Percentiles rank a stretch among this genome's conserved stretches.
phyloP scores from a whole-genome alignment of 1,284 basidiomycete species.

The Agaricales sp. region DNA sequence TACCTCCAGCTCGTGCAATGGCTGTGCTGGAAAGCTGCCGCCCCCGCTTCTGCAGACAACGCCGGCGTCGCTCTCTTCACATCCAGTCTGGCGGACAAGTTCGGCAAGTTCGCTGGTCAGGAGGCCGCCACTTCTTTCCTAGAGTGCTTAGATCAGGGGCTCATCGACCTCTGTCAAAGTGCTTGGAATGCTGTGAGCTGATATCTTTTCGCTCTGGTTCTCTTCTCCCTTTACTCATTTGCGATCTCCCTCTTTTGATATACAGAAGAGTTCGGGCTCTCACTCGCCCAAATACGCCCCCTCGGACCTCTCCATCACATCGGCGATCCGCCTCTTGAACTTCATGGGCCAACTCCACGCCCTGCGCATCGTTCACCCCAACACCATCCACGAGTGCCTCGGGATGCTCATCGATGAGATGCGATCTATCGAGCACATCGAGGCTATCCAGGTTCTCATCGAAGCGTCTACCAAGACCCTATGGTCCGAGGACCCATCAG shows the following conservation, averaged over 20 bases:
- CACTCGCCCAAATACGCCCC: neutral
- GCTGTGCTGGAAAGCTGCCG: neutral
- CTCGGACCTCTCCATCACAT: neutral
- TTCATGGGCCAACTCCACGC: neutral
- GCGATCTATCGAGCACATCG: neutral
- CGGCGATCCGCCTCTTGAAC: neutral
- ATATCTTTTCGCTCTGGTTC: neutral
- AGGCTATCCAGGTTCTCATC: neutral
- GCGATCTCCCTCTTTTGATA: neutral
- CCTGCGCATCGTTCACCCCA: neutral
- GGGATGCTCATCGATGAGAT: neutral
- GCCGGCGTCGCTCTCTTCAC: neutral
- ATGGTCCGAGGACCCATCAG: neutral
- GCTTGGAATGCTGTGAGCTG: neutral
- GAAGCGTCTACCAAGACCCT: neutral
- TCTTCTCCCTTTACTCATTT: neutral
- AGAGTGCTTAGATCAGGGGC: neutral
- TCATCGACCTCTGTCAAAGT: neutral
- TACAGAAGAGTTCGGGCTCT: neutral
- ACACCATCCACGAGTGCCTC: neutral
- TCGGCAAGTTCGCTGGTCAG: neutral
- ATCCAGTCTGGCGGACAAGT: neutral
- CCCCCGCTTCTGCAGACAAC: neutral
- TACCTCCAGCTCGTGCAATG: neutral
- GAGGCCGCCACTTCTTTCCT: neutral